Base-by-base conservation (phyloP, 768 basidiomycete genomes). In the Chalciporus sphaerocephalus region DNA sequence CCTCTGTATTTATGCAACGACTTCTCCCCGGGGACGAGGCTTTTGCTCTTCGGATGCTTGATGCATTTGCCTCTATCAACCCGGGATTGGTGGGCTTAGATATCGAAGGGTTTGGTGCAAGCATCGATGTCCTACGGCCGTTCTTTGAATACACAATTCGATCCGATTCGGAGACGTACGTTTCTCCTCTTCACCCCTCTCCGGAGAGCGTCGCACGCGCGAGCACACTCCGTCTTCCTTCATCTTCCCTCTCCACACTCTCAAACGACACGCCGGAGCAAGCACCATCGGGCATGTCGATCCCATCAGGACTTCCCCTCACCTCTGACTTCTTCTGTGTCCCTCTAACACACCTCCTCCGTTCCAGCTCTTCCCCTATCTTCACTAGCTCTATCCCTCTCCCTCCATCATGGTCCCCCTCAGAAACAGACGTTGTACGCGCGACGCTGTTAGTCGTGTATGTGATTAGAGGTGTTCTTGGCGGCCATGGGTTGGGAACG, bases 1-100 rank as follows among this genome's bases (percentile, higher is more conserved):
- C 80, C 2, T 73, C 84, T 25, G 66, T 76, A 0, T 74, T 87
- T 37, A 53, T 87, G 1, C 53, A 66, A 12, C 67, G 74, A 25
- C 68, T 85, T 18, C 68, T 81, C 11, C 87, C 85, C 0, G 91
- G 92, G 11, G 87, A 94, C 51, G 92, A 94, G 59, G 76, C 76
- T 1, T 57, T 67, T 27, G 83, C 78, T 0, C 52, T 69, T 18
- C 60, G 59, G 18, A 66, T 79, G 43, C 47, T 81, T 18, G 62
- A 53, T 6, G 13, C 49, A 0, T 48, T 61, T 15, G 38, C 42
- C 0, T 38, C 47, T 8, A 51, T 61, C 33, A 56, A 52, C 3
- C 54, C 64, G 0, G 49, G 42, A 9, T 53, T 61, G 1, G 23
- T 46, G n/a, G 53, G 51, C 1, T 1, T 51, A 32, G 48, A 57